These are phyloP conservation scores for Pichia terricola DNA, from an alignment of 1,139 yeast species.

Conservation along the genomic window DNA sequence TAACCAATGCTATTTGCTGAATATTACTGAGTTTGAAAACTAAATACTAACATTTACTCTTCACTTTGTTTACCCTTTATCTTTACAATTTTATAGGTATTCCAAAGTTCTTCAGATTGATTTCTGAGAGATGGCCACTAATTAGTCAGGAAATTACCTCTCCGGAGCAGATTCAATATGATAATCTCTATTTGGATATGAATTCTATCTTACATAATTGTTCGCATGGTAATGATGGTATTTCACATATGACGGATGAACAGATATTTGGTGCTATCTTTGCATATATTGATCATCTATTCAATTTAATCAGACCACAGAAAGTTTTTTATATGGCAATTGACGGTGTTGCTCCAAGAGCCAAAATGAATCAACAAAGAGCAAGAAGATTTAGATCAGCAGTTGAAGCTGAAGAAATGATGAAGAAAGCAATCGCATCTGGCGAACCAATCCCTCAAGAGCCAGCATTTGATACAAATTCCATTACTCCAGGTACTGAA, in stretches of 20 bases:
- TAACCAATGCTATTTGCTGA: too few species aligned
- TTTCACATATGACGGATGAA: slow-evolving; percentile 69
- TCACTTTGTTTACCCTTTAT: too few species aligned
- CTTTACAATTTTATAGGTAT: slow-evolving; percentile 50
- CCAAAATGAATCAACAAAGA: slow-evolving; percentile 98
- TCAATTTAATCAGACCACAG: slow-evolving; percentile 78
- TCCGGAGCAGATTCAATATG: slow-evolving; percentile 84
- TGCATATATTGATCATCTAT: slow-evolving; percentile 88
- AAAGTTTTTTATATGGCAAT: slow-evolving; percentile 93
- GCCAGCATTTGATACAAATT: slow-evolving; percentile 85
- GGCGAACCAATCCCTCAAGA: slow-evolving; percentile 60
- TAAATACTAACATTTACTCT: too few species aligned
- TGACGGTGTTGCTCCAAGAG: slow-evolving; percentile 99
- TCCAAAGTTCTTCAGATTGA: slow-evolving; percentile 92
- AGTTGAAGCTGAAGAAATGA: slow-evolving; percentile 75
- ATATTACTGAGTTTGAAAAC: too few species aligned
- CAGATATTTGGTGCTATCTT: slow-evolving; percentile 91
- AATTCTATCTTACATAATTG: slow-evolving; percentile 92
- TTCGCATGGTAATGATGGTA: slow-evolving; percentile 65
- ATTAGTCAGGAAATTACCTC: slow-evolving; percentile 84
- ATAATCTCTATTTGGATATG: slow-evolving; percentile 92
- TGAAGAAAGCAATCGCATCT: slow-evolving; percentile 51
- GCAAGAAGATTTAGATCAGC: slow-evolving; percentile 96
- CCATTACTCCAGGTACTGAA: slow-evolving; percentile 98
- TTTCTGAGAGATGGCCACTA: slow-evolving; percentile 98